Evolutionary conservation across 306 rosid genomes (phyloP), one percentile per base, ranked within the genome.

Genomic region (Trifolium fragiferum): DNA sequence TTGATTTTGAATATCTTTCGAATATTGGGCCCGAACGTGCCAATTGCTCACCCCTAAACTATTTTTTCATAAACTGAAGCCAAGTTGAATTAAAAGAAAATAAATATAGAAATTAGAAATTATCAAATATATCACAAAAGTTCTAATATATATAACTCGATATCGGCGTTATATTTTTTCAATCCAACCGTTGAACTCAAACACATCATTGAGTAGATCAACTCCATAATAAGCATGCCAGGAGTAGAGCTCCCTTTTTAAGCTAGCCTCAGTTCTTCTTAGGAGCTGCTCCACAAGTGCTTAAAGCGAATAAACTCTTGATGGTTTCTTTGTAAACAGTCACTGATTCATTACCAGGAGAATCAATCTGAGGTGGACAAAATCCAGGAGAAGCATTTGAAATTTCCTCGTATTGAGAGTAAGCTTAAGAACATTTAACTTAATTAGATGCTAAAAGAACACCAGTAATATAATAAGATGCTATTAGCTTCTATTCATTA

Each of bases 181-280:
- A n/a, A n/a, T n/a, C n/a, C n/a, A n/a, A n/a, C n/a, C n/a, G n/a
- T n/a, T n/a, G n/a, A n/a, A n/a, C n/a, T n/a, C n/a, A n/a, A n/a
- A n/a, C n/a, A n/a, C n/a, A n/a, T n/a, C n/a, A n/a, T n/a, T n/a
- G n/a, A n/a, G n/a, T n/a, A n/a, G n/a, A n/a, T n/a, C n/a, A n/a
- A n/a, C n/a, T n/a, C n/a, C 98, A 81, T 93, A 93, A 73, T 89
- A 93, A 54, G 91, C 92, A 82, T 89, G 96, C 97, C 97, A 93
- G 46, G 89, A 91, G 71, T 88, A 89, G 49, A 93, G 83, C 67
- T 91, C 96, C 84, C 96, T 87, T 73, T 75, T 93, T 33, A 83
- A 72, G 70, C 76, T 76, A 69, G 30, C 63, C 0, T 87, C 97
- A 43, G 77, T 77, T 88, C 87, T 83, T 67, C 80, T 88, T 8